Base-by-base conservation (phyloP, 768 basidiomycete genomes). In the Leccinum variicolor region DNA sequence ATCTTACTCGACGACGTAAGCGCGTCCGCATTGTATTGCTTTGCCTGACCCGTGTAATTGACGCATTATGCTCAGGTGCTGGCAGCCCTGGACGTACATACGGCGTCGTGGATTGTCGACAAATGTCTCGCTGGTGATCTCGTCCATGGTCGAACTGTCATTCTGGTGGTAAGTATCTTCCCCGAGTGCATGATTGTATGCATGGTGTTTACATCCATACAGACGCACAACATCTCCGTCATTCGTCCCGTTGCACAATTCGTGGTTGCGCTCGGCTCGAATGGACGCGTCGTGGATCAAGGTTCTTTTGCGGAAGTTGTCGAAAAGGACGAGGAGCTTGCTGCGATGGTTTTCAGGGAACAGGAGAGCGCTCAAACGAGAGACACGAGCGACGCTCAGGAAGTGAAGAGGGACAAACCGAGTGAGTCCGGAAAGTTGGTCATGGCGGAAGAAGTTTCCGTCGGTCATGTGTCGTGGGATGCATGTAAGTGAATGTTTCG, bases 41-140 rank as follows among this genome's bases (percentile, higher is more conserved):
- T 28, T 5, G 8, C 29, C 25, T 2, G 14, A 10, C 8, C 9
- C n/a, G 3, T 14, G 3, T 21, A 7, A 39, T 21, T 17, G 14
- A 52, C 9, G 0, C 26, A 11, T 11, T 6, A 4, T 9, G 17
- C 26, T 8, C 13, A 53, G 54, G 34, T 55, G 9, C 21, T 53
- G 33, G 50, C 50, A 10, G 54, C 50, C 14, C n/a, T 55, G 48
- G 54, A 55, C 7, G 50, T 55, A 15, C 50, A 55, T 21, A 55
- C 50, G 6, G 34, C 26, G 4, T 55, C 54, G 19, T 55, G 54
- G 54, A 55, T 55, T 4, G 50, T 55, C 33, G 28, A 55, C 14
- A 55, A 52, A 19, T 55, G 50, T 17, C 23, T 55, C 1, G 25
- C 33, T 3, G 50, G 54, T 0, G 50, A 55, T 23, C 34, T 53